phyloP scores from a whole-genome alignment of 805 yeast genomes.

The Metschnikowia dekortorum region DNA sequence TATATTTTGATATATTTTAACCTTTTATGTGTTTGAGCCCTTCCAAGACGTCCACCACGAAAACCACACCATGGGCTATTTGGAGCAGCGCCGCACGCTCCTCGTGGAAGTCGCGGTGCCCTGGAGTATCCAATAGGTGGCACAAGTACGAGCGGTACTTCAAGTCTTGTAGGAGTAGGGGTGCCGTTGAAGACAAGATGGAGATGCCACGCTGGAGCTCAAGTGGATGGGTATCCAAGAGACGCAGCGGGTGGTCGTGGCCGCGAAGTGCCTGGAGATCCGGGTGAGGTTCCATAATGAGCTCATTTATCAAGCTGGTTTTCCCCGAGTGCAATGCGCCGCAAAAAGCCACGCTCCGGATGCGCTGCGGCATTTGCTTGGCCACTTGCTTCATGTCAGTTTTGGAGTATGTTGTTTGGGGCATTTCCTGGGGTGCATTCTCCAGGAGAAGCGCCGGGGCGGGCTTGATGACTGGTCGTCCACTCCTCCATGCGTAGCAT shows the following conservation, averaged over 20 bases:
- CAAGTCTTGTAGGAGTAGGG: constrained; percentile 54
- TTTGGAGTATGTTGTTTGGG: constrained; percentile 57
- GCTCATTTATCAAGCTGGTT: constrained; percentile 66
- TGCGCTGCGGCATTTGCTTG: constrained; percentile 50
- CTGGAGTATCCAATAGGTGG: constrained; percentile 84
- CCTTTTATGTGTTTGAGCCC: no score
- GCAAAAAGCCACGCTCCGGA: constrained; percentile 71
- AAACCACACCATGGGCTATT: constrained; percentile 58
- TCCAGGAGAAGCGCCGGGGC: constrained; percentile 42
- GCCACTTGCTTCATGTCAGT: constrained; percentile 54
- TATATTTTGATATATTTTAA: no score
- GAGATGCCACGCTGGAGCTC: constrained; percentile 72
- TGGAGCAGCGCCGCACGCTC: constrained; percentile 59
- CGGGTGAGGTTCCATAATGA: constrained; percentile 63
- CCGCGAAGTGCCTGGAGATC: constrained; percentile 20
- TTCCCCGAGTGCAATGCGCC: constrained; percentile 87
- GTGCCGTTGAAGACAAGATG: constrained; percentile 56
- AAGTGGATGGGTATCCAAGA: constrained; percentile 65
- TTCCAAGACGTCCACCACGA: constrained; percentile 82
- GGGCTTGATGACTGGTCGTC: constrained; percentile 65
- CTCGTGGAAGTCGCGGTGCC: constrained; percentile 80
- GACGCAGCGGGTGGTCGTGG: constrained; percentile 49
- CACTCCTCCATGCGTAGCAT: constrained; percentile 12
- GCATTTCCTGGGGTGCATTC: constrained; percentile 33
- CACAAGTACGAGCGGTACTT: constrained; percentile 49